Percentiles rank a stretch among this genome's conserved stretches.
These are phyloP conservation scores for Entomortierella lignicola DNA, from an alignment of 192 early-diverging fungal species.

Conservation along the genomic window DNA sequence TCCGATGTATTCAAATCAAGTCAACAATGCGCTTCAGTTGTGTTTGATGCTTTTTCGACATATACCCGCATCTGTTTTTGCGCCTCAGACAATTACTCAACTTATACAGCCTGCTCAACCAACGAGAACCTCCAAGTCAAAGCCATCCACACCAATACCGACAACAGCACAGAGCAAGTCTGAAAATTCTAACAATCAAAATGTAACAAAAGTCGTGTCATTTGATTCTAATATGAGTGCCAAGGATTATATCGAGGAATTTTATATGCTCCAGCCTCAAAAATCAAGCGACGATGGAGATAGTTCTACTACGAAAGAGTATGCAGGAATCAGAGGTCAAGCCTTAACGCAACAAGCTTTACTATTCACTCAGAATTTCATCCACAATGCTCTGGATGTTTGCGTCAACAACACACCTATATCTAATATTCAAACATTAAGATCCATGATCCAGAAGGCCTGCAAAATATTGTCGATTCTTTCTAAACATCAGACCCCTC, in stretches of 20 bases:
- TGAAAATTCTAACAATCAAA: conserved; percentile 6
- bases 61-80: conserved; percentile 45
- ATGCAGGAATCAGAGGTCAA: conserved; percentile 50
- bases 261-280: conserved; percentile 48
- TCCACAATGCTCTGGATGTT: conserved; percentile 36
- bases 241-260: conserved; percentile 62
- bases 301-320: conserved; percentile 37
- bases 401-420: conserved; percentile 20
- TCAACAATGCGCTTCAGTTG: conserved; percentile 24
- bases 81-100: conserved; percentile 28
- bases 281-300: conserved; percentile 7
- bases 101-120: conserved; percentile 23
- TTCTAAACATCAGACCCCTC: conserved; percentile 26
- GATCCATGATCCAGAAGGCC: conserved; percentile 48
- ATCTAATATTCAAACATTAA: conserved; percentile 7
- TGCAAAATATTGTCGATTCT: conserved; percentile 44
- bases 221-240: conserved; percentile 54
- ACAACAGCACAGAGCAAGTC: conserved; percentile 4
- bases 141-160: conserved; percentile 35
- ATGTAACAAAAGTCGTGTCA: conserved; percentile 15
- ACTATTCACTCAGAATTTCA: conserved; percentile 45
- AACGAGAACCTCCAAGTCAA: conserved; percentile 38
- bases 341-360: conserved; percentile 37
- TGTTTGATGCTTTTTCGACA: conserved; percentile 50
- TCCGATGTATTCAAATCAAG: conserved; percentile 21